Conservation (phyloP, 2,329 filamentous ascomycete genomes). For the Stylonectria norvegica region DNA sequence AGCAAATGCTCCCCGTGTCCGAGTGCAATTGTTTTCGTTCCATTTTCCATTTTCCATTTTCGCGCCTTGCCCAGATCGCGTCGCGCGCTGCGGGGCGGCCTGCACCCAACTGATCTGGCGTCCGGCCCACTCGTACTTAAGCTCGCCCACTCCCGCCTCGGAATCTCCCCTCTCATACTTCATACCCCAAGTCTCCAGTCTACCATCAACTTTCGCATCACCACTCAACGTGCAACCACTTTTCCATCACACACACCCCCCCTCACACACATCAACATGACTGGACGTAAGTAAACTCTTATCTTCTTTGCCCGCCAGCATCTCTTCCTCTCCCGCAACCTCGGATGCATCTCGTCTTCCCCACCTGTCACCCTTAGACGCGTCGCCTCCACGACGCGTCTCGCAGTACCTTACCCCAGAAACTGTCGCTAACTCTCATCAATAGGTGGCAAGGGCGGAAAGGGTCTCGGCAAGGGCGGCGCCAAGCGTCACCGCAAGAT, state of each 20-base stretch:
- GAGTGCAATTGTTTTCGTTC: conserved; percentile 21
- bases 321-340: too few relatives aligned
- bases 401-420: not conserved
- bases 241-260: conserved; percentile 9
- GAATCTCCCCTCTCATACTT: conserved; percentile 12
- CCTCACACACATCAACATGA: conserved; percentile 53
- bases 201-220: conserved; percentile 9
- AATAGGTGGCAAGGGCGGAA: conserved; percentile 88
- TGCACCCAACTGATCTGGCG: conserved; percentile 34
- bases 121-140: conserved; percentile 40
- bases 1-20: too few relatives aligned
- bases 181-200: conserved; percentile 14
- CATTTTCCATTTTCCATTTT: conserved; percentile 11
- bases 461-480: conserved; percentile 96
- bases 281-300: conserved; percentile 60
- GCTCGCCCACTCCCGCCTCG: conserved; percentile 29
- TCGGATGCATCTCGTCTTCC: too few relatives aligned
- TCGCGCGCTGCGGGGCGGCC: conserved; percentile 20
- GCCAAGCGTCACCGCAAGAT: conserved; percentile 99
- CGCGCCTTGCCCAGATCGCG: conserved; percentile 22
- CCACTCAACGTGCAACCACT: conserved; percentile 15
- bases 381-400: conserved; percentile 1
- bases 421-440: conserved; percentile 41
- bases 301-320: not conserved
- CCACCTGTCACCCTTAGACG: not conserved